A percentile compares a stretch with the other conserved stretches of the same genome.
Conservation (phyloP, 2,329 filamentous ascomycete species). For the Cladophialophora immunda region DNA sequence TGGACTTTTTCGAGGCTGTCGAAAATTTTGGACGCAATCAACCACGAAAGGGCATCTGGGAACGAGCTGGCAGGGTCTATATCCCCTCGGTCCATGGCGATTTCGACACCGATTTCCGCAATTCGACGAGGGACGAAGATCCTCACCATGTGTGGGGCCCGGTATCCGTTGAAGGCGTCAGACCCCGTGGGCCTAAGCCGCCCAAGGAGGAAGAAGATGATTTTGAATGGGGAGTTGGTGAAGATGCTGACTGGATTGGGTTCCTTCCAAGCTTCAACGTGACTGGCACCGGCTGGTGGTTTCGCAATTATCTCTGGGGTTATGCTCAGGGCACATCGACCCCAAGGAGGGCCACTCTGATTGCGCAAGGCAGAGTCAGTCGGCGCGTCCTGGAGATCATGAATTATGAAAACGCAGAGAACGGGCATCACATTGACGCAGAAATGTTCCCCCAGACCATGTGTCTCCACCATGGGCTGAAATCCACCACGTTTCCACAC, state of each 20-base stretch:
- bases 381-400: constrained; percentile 76
- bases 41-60: constrained; percentile 67
- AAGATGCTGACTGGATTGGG: constrained; percentile 77
- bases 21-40: constrained; percentile 62
- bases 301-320: constrained; percentile 48
- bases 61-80: constrained; percentile 66
- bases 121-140: constrained; percentile 38
- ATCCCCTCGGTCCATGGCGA: constrained; percentile 61
- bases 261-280: constrained; percentile 84
- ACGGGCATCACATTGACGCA: constrained; percentile 77
- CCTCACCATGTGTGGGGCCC: constrained; percentile 69
- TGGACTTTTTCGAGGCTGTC: constrained; percentile 76
- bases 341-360: constrained; percentile 78
- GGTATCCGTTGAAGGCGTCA: constrained; percentile 65
- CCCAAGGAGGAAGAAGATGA: constrained; percentile 68
- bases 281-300: constrained; percentile 73
- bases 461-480: constrained; percentile 78
- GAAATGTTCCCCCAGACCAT: constrained; percentile 82
- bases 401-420: constrained; percentile 75
- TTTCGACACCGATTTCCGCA: constrained; percentile 48
- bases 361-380: constrained; percentile 78
- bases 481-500: constrained; percentile 80
- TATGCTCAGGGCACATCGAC: constrained; percentile 61
- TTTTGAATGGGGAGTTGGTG: constrained; percentile 78
- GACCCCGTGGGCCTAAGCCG: constrained; percentile 70